phyloP scores from a whole-genome alignment of 73 alveolate genomes.

The Tetrahymena malaccensis region DNA sequence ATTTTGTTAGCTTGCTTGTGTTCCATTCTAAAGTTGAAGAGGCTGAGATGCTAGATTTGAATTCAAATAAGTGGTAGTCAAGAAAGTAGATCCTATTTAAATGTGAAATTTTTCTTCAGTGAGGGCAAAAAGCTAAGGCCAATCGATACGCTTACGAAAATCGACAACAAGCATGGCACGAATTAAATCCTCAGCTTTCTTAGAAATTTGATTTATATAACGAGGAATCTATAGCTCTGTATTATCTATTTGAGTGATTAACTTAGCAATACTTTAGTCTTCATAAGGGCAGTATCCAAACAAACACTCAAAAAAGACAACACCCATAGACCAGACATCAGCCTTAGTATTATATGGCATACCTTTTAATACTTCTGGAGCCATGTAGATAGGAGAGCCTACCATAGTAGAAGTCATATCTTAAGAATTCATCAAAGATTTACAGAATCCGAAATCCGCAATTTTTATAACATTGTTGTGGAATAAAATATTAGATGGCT shows the following conservation, averaged over 20 bases:
- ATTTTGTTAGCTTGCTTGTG: neutral
- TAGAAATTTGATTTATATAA: slow-evolving; percentile 29
- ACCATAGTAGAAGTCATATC: slow-evolving; percentile 41
- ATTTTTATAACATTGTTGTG: slow-evolving; percentile 18
- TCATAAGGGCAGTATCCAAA: slow-evolving; percentile 48
- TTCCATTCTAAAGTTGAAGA: neutral
- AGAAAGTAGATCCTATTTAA: neutral
- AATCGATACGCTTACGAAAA: slow-evolving; percentile 31
- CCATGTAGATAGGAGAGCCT: slow-evolving; percentile 50
- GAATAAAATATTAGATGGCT: slow-evolving; percentile 30
- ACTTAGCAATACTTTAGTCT: slow-evolving; percentile 28
- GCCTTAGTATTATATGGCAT: slow-evolving; percentile 34
- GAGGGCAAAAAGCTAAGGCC: slow-evolving; percentile 20
- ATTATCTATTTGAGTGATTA: slow-evolving; percentile 33
- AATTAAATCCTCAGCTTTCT: slow-evolving; percentile 29
- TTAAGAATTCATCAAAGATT: neutral
- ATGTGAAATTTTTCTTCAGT: slow-evolving; percentile 22
- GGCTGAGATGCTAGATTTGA: neutral
- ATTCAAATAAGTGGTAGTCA: neutral
- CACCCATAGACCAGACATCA: slow-evolving; percentile 51
- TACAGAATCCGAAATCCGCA: slow-evolving; percentile 43
- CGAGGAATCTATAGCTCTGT: slow-evolving; percentile 25
- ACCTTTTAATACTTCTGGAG: slow-evolving; percentile 47
- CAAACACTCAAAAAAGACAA: slow-evolving; percentile 35
- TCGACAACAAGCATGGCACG: slow-evolving; percentile 42